A percentile compares a stretch with the other conserved stretches of the same genome.
Conservation (phyloP, 805 yeast genomes). For the Blastobotrys americana region DNA sequence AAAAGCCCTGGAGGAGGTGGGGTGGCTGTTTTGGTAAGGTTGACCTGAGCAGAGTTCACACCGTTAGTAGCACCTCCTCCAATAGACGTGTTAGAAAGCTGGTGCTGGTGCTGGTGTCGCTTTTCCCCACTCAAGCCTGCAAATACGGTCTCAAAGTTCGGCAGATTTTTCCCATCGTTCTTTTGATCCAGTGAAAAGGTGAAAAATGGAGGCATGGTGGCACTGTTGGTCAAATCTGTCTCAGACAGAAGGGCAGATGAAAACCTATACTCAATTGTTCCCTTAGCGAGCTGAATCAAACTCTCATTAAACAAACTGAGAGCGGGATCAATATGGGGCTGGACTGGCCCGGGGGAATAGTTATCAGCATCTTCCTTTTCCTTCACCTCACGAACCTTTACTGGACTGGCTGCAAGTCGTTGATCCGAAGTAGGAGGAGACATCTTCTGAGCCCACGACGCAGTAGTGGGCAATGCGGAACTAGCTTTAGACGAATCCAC, state of each 20-base stretch:
- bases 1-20: conserved; percentile 75
- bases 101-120: not conserved
- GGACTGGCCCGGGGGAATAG: conserved; percentile 11
- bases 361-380: conserved; percentile 4
- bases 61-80: not conserved
- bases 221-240: conserved; percentile 20
- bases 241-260: conserved; percentile 23
- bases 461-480: conserved; percentile 61
- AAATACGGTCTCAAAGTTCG: not conserved
- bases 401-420: conserved; percentile 13
- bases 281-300: conserved; percentile 20
- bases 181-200: conserved; percentile 19
- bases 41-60: not conserved
- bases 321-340: conserved; percentile 14
- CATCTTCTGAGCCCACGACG: conserved; percentile 51
- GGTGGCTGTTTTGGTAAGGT: conserved; percentile 34
- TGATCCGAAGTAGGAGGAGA: conserved; percentile 26
- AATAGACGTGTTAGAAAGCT: not conserved
- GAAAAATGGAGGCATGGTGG: conserved; percentile 24
- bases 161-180: not conserved
- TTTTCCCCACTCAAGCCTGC: not conserved
- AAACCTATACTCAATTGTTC: conserved; percentile 25
- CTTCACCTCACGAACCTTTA: conserved; percentile 15
- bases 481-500: conserved; percentile 21
- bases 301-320: conserved; percentile 12